Percentiles rank a stretch among this genome's conserved stretches.
Conservation (phyloP, 306 rosid species). For the Senna tora region DNA sequence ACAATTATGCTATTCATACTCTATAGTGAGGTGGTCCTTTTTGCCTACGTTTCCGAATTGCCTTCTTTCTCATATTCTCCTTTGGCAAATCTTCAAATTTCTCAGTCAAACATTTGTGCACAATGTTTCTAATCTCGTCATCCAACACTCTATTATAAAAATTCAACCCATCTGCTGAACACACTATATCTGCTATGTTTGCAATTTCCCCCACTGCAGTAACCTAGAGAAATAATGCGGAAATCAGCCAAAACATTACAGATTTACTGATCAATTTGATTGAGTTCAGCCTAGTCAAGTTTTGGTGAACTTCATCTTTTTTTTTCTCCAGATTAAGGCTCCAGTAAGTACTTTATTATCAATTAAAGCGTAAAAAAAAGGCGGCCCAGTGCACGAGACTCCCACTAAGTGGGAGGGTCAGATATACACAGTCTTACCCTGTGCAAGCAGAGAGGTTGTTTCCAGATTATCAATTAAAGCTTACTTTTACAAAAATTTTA, state of each 20-base stretch:
- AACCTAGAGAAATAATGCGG: constrained; percentile 36
- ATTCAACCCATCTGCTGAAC: constrained; percentile 56
- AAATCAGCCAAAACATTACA: background rate
- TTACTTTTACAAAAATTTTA: background rate
- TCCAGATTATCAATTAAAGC: no score
- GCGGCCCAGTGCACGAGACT: no score
- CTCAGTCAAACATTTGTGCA: constrained; percentile 51
- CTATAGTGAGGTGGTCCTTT: constrained; percentile 29
- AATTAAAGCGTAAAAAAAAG: no score
- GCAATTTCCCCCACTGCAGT: constrained; percentile 60
- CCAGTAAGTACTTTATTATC: background rate
- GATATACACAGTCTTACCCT: no score
- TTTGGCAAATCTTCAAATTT: constrained; percentile 53
- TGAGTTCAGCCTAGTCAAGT: background rate
- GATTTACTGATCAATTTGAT: background rate
- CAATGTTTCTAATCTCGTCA: constrained; percentile 50
- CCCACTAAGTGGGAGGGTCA: no score
- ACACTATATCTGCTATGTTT: constrained; percentile 48
- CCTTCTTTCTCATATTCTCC: constrained; percentile 48
- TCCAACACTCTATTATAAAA: constrained; percentile 49
- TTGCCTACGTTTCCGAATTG: constrained; percentile 51
- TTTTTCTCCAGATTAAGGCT: background rate
- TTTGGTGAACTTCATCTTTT: background rate
- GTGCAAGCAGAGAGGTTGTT: no score
- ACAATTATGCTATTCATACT: constrained; percentile 1